Percentiles rank a stretch among this genome's conserved stretches.
phyloP scores from a whole-genome alignment of 306 rosid species.

The Begonia loranthoides region DNA sequence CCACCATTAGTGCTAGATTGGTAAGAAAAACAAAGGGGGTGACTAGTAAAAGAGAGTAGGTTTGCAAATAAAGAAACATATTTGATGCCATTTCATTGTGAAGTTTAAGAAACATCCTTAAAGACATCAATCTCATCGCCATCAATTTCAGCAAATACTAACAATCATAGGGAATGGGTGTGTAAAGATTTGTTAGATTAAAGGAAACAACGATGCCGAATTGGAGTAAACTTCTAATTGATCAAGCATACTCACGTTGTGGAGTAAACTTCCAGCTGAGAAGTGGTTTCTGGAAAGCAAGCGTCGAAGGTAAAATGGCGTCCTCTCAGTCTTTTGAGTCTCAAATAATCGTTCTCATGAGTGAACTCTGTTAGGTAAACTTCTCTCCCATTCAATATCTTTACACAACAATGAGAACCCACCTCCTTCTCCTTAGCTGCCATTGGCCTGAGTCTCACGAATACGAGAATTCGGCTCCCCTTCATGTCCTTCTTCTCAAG shows the following conservation, averaged over 20 bases:
- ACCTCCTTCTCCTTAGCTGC: constrained; percentile 65
- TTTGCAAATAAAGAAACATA: no score
- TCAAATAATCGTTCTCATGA: constrained; percentile 59
- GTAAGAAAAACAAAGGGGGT: no score
- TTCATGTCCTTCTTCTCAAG: constrained; percentile 18
- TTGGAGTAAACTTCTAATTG: no score
- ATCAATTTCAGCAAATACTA: no score
- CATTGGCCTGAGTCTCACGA: constrained; percentile 90
- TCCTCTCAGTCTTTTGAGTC: constrained; percentile 79
- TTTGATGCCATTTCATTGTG: no score
- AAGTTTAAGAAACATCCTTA: no score
- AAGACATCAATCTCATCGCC: no score
- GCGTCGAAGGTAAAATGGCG: constrained; percentile 72
- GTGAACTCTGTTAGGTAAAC: constrained; percentile 76
- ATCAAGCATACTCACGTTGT: constrained; percentile 50
- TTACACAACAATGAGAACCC: constrained; percentile 66
- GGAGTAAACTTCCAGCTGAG: constrained; percentile 75
- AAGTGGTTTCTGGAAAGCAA: constrained; percentile 52
- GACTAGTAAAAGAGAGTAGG: no score
- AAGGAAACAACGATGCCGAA: no score
- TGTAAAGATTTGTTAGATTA: no score
- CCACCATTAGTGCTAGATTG: no score
- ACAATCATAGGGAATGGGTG: no score
- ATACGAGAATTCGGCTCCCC: constrained; percentile 61
- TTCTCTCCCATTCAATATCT: constrained; percentile 56